Conservation (phyloP, 257 asterid species). For the Salvia miltiorrhiza region DNA sequence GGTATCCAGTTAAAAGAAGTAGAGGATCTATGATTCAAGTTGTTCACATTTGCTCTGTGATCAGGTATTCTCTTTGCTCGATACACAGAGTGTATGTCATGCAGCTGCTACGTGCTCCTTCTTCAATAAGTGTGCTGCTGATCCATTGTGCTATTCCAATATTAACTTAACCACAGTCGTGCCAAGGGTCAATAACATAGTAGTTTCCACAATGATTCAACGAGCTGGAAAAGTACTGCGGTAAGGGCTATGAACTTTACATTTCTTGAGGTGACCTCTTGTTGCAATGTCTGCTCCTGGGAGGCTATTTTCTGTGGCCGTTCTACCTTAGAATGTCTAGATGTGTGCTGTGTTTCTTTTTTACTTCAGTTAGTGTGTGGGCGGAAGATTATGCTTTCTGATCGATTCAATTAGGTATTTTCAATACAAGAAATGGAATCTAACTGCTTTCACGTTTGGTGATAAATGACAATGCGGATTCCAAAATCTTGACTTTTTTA, state of each 20-base stretch:
- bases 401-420: constrained; percentile 2
- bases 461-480: background rate
- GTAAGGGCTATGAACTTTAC: constrained; percentile 37
- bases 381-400: background rate
- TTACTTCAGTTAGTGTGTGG: background rate
- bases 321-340: background rate
- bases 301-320: constrained; percentile 1
- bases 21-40: constrained; percentile 2
- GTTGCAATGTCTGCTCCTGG: background rate
- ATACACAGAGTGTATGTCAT: constrained; percentile 66
- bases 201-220: constrained; percentile 72
- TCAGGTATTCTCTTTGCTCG: constrained; percentile 76
- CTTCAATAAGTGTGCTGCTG: constrained; percentile 77
- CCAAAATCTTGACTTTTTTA: background rate
- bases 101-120: constrained; percentile 79
- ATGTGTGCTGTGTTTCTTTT: background rate
- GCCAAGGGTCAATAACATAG: constrained; percentile 63
- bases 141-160: constrained; percentile 70
- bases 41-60: constrained; percentile 18
- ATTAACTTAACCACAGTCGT: constrained; percentile 59
- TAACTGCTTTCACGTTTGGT: constrained; percentile 3
- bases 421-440: background rate
- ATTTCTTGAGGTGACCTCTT: background rate
- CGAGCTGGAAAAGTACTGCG: constrained; percentile 71
- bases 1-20: background rate